Conservation (phyloP, 1,139 yeast species). For the Saccharomyces hybrid region DNA sequence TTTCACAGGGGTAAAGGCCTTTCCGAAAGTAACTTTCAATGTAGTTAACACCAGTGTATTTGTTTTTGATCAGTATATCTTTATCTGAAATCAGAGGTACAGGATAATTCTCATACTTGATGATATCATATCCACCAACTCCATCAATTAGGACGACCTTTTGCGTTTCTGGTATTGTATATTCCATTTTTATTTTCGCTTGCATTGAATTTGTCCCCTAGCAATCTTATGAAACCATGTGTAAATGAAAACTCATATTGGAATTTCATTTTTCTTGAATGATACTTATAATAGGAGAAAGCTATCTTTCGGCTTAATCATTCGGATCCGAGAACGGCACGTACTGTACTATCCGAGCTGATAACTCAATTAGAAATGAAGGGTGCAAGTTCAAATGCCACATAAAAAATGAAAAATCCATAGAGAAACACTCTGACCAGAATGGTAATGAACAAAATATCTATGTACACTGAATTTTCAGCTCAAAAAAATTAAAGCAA, state of each 20-base stretch:
- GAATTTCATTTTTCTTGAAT: background rate
- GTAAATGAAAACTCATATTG: background rate
- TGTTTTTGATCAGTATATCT: conserved; percentile 64
- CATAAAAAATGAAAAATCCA: background rate
- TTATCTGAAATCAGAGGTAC: conserved; percentile 49
- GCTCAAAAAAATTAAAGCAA: background rate
- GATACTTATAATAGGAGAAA: background rate
- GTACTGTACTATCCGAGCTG: background rate
- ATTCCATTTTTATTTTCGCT: background rate
- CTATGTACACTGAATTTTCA: background rate
- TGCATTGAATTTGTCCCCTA: background rate
- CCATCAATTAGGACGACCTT: conserved; percentile 51
- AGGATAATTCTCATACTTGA: conserved; percentile 46
- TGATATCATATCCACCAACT: conserved; percentile 47
- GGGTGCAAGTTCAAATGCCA: background rate
- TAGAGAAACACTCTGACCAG: background rate
- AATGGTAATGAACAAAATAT: background rate
- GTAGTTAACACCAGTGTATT: conserved; percentile 71
- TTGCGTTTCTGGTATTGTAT: conserved; percentile 46
- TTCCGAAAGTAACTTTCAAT: conserved; percentile 76
- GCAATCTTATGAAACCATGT: background rate
- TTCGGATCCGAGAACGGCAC: background rate
- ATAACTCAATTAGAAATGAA: background rate
- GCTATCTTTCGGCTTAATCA: background rate
- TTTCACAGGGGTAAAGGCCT: conserved; percentile 56